Percentiles rank a stretch among this genome's conserved stretches.
Evolutionary conservation across 1,139 yeast species (phyloP).

Genomic region (Candida sp.): DNA sequence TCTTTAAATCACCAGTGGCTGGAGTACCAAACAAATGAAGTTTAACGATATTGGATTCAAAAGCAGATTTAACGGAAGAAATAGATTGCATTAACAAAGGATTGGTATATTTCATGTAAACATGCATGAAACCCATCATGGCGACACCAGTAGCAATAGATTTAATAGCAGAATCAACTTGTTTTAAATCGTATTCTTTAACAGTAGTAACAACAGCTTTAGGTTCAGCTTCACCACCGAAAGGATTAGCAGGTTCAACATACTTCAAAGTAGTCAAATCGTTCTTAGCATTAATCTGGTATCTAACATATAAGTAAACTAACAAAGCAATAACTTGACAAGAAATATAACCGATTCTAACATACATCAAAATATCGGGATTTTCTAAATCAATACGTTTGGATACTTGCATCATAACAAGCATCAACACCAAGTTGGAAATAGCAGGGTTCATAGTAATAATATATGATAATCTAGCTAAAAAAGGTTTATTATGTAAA

Average conservation of each 20-base stretch:
- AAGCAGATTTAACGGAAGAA: constrained; percentile 84
- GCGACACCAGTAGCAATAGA: constrained; percentile 86
- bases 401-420: constrained; percentile 96
- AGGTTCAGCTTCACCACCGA: constrained; percentile 72
- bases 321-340: constrained; percentile 66
- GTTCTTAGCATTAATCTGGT: constrained; percentile 66
- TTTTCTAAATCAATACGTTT: constrained; percentile 89
- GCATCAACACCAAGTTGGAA: constrained; percentile 85
- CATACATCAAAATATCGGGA: constrained; percentile 70
- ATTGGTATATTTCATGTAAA: constrained; percentile 97
- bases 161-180: constrained; percentile 75
- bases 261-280: constrained; percentile 91
- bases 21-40: constrained; percentile 84
- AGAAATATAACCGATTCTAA: constrained; percentile 67
- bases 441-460: constrained; percentile 90
- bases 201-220: constrained; percentile 85
- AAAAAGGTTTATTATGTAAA: neutral
- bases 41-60: constrained; percentile 89
- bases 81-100: constrained; percentile 95
- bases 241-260: constrained; percentile 80
- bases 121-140: constrained; percentile 99
- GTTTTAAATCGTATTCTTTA: constrained; percentile 90
- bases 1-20: constrained; percentile 88
- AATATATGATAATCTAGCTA: too few species aligned
- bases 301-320: constrained; percentile 64